Conservation (phyloP, 306 rosid species). For the Quillaja saponaria region DNA sequence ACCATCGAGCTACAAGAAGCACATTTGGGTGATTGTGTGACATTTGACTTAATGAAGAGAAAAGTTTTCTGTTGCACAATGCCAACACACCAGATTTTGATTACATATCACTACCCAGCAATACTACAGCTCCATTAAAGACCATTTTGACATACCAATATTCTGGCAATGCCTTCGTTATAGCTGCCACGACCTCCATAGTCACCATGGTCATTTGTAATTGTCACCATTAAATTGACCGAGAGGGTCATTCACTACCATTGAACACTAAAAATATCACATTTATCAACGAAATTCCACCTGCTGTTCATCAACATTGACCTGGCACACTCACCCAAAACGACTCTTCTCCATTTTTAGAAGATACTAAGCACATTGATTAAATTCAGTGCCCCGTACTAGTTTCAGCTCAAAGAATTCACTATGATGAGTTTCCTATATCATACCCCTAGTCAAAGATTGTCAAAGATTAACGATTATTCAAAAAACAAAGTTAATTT, state of each 20-base stretch:
- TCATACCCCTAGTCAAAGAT: not conserved
- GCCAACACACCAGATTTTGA: conserved; percentile 1
- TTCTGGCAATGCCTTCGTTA: too few relatives aligned
- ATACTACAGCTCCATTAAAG: not conserved
- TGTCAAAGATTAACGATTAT: not conserved
- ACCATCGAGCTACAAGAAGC: conserved; percentile 1
- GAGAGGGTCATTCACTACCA: not conserved
- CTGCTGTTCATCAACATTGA: not conserved
- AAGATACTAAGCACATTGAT: not conserved
- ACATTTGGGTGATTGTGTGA: not conserved
- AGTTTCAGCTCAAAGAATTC: too few relatives aligned
- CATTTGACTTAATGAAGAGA: not conserved
- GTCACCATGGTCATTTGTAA: not conserved
- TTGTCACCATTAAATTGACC: not conserved
- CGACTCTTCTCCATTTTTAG: not conserved
- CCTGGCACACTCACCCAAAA: not conserved
- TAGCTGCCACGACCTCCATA: conserved; percentile 1
- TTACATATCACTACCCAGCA: not conserved
- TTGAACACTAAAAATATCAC: not conserved
- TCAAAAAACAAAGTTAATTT: not conserved
- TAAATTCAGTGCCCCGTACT: conserved; percentile 1
- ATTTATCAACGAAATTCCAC: not conserved
- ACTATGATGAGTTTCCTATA: not conserved
- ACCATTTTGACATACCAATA: not conserved
- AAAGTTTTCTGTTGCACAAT: not conserved